Conservation (phyloP, 805 yeast genomes). For the Pichia eremophila region DNA sequence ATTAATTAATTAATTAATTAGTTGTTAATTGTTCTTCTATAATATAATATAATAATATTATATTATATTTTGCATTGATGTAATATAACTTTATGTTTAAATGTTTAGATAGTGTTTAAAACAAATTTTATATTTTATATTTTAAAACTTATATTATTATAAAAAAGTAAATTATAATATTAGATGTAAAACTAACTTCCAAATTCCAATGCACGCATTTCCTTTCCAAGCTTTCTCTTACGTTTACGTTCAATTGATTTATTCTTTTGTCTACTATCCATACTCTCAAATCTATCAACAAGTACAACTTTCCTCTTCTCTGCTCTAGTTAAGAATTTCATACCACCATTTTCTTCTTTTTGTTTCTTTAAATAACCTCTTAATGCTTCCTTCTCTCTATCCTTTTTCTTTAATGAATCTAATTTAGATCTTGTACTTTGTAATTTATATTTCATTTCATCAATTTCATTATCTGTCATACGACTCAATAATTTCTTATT, state of each 20-base stretch:
- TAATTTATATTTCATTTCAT: slow-evolving; percentile 44
- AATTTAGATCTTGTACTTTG: slow-evolving; percentile 60
- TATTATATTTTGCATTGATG: too few relatives aligned
- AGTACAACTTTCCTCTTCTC: slow-evolving; percentile 69
- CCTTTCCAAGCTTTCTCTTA: slow-evolving; percentile 76
- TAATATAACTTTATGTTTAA: too few relatives aligned
- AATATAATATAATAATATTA: too few relatives aligned
- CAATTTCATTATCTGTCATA: slow-evolving; percentile 36
- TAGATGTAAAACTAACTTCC: neutral
- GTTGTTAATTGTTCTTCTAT: too few relatives aligned
- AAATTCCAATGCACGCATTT: slow-evolving; percentile 42
- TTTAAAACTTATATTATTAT: neutral
- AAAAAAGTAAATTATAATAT: neutral
- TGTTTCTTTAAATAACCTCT: slow-evolving; percentile 33
- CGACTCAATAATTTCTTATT: slow-evolving; percentile 39
- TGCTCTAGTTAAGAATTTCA: slow-evolving; percentile 49
- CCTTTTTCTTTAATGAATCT: slow-evolving; percentile 63
- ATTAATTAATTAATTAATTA: neutral
- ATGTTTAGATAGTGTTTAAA: too few relatives aligned
- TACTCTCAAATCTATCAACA: slow-evolving; percentile 65
- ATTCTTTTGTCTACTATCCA: slow-evolving; percentile 65
- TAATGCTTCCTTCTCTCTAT: slow-evolving; percentile 60
- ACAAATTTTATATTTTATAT: neutral
- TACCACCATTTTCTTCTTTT: slow-evolving; percentile 43
- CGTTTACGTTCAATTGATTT: slow-evolving; percentile 82